Conservation (phyloP, 768 basidiomycete genomes). For the Tylopilus plumbeoviolaceoides region DNA sequence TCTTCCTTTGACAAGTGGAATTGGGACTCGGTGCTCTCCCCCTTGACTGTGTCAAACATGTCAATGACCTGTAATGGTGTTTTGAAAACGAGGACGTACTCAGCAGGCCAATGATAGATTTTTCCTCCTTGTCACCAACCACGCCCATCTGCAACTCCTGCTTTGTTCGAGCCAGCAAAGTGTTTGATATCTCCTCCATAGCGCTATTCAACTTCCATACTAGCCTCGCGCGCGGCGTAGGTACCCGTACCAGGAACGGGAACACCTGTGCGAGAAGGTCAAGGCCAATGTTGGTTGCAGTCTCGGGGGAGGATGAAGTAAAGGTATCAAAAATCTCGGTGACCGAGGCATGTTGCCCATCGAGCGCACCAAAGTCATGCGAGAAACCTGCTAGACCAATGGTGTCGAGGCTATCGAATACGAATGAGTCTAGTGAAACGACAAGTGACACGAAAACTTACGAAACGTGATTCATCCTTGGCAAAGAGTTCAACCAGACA, state of each 20-base stretch:
- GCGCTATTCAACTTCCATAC: constrained; percentile 24
- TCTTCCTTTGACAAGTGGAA: constrained; percentile 39
- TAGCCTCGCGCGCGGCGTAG: constrained; percentile 24
- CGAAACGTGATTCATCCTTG: constrained; percentile 35
- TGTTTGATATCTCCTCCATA: constrained; percentile 33
- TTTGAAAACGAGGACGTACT: constrained; percentile 21
- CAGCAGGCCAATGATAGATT: constrained; percentile 37
- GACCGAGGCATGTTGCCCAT: constrained; percentile 30
- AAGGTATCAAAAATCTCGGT: constrained; percentile 26
- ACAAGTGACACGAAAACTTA: constrained; percentile 12
- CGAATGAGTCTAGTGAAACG: no score
- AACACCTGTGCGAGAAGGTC: constrained; percentile 22
- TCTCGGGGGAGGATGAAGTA: constrained; percentile 11
- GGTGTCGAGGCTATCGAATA: constrained; percentile 35
- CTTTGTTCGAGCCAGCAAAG: constrained; percentile 29
- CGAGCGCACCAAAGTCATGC: constrained; percentile 41
- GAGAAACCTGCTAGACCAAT: constrained; percentile 44
- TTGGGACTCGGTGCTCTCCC: constrained; percentile 29
- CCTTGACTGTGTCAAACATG: constrained; percentile 30
- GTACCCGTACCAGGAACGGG: constrained; percentile 31
- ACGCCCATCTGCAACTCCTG: constrained; percentile 30
- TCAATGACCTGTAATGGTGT: constrained; percentile 17
- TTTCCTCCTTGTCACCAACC: constrained; percentile 30
- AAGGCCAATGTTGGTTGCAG: constrained; percentile 6
- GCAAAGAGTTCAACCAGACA: constrained; percentile 6